Evolutionary conservation across 2,329 filamentous ascomycete genomes (phyloP), one percentile per base, ranked within the genome.

Genomic region (Cercospora berteroae): DNA sequence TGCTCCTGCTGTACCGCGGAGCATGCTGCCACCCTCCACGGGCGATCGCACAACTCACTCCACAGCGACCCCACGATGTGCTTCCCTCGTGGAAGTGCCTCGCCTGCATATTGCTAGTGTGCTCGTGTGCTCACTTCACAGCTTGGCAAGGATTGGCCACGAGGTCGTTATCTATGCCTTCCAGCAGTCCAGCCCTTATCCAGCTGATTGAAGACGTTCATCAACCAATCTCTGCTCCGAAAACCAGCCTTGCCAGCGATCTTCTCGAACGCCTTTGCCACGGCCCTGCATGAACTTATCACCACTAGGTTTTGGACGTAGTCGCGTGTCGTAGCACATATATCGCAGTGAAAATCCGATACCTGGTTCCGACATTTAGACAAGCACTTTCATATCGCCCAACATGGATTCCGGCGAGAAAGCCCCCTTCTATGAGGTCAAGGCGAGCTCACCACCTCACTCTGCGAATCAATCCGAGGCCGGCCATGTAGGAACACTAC

Each of bases 401-500:
- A 63, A 36, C 27, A 71, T 71, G 67, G 63, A 63, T 7, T 60
- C 67, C 10, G 44, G 59, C 44, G 65, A 63, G 36, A 69, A 69
- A 25, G 48, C 36, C 8, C 44, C 20, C 5, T 69, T 63, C 61
- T 70, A 70, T 61, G 55, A 55, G n/a, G 65, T 65, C 52, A 69
- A 77, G 67, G 65, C 73, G 64, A 61, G 23, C 64, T 75, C 73
- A 29, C 71, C 73, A 9, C 69, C 67, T 10, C 60, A 74, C 36
- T 76, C 75, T 6, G 70, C 69, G 2, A 39, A 67, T 18, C 74
- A 76, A 63, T 70, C 69, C 60, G 71, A 66, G 25, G 59, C 63
- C 20, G 76, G 76, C 18, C 66, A 75, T 44, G 72, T 72, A 48
- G 71, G 70, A 64, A 71, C 67, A 60, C 60, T 73, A 29, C 71